These are phyloP conservation scores for Maudiozyma humilis DNA, from an alignment of 1,139 yeast species.

Conservation along the genomic window DNA sequence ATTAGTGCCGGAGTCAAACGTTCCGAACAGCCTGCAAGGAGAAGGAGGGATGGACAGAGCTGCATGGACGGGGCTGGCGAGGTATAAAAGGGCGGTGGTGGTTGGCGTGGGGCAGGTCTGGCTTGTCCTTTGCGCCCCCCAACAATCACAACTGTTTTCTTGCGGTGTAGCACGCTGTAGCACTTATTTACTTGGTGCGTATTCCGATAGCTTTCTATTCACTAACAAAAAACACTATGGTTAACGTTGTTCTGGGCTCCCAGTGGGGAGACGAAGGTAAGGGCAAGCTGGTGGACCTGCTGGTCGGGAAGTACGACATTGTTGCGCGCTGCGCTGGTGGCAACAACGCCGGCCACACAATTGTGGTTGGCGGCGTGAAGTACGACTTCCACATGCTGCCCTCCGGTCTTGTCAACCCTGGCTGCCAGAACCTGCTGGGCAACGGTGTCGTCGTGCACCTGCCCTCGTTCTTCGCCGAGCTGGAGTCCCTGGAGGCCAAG, in stretches of 20 bases:
- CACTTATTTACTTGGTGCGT: background rate
- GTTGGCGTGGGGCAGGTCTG: background rate
- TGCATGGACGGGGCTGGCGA: too few relatives aligned
- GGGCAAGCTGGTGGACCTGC: slow-evolving; percentile 89
- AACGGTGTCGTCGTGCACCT: slow-evolving; percentile 95
- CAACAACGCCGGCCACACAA: slow-evolving; percentile 97
- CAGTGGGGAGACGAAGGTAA: slow-evolving; percentile 99
- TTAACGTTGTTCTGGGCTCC: slow-evolving; percentile 81
- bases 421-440: slow-evolving; percentile 83
- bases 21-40: background rate
- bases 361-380: slow-evolving; percentile 78
- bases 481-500: slow-evolving; percentile 70
- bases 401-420: slow-evolving; percentile 89
- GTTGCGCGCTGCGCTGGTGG: slow-evolving; percentile 99
- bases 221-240: slow-evolving; percentile 30
- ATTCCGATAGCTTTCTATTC: background rate
- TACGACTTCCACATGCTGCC: slow-evolving; percentile 99
- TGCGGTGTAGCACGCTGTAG: background rate
- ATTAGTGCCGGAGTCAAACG: background rate
- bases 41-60: too few relatives aligned
- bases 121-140: background rate
- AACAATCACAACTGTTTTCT: background rate
- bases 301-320: slow-evolving; percentile 89
- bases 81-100: background rate
- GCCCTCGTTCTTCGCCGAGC: slow-evolving; percentile 86